Base-by-base conservation (phyloP, 306 rosid species). In the Cyclanthera cordifolia region DNA sequence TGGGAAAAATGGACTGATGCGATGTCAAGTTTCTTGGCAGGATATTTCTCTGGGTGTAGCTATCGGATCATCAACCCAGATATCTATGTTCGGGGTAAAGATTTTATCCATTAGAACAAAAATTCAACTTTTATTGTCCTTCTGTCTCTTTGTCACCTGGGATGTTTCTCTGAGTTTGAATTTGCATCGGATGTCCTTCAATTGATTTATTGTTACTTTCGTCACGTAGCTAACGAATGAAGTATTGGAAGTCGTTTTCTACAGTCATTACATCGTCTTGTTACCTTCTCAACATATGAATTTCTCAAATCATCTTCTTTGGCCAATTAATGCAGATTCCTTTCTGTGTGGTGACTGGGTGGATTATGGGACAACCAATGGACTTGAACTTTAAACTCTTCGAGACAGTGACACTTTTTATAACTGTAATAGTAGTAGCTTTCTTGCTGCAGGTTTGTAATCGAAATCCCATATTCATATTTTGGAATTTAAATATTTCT, bases 1-100 rank as follows among this genome's bases (percentile, higher is more conserved):
- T 20, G 43, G 32, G 2, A 66, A 20, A 23, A 39, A 27, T 52
- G 17, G 43, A 73, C 67, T 63, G n/a, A 76, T 53, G 32, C 61
- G 6, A 75, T 53, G 16, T 32, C 41, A 37, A 28, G 34, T 55
- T 71, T 84, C 41, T 73, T 67, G 57, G 53, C 83, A 90, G 97
- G 97, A 90, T 66, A 81, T 90, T 54, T 81, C 95, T 66, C 64
- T 88, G 72, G 97, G 87, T 78, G 90, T 90, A 70, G 92, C 95
- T 67, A 88, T 90, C 19, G 93, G 97, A 1, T 86, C 95, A 28
- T 84, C 95, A 30, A 88, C 93, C 0, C 97, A 90, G 72, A 90
- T 90, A 75, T 82, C 95, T 6, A 84, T 88, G 90, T 86, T 90
- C 43, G 86, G 83, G 87, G 97, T 90, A 74, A 78, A 85, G 17